phyloP scores from a whole-genome alignment of 805 yeast genomes.

The Yamadazyma takamatsuzukensis region DNA sequence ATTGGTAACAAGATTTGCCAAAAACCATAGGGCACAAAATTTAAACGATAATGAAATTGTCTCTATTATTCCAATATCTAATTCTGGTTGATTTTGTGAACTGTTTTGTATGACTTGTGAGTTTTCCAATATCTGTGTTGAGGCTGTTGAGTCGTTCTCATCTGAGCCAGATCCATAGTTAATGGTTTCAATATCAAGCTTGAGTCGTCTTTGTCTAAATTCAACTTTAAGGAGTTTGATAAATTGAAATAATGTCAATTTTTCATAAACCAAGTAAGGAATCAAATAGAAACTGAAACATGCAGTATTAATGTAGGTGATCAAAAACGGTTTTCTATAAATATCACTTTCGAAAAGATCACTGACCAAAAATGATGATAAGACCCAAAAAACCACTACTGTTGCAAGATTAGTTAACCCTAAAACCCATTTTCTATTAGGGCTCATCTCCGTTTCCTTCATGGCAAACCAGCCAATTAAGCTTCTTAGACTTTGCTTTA shows the following conservation, averaged over 20 bases:
- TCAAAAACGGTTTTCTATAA: slow-evolving; percentile 86
- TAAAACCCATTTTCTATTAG: slow-evolving; percentile 58
- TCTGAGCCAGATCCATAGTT: slow-evolving; percentile 9
- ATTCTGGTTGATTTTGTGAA: slow-evolving; percentile 2
- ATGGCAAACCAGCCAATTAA: slow-evolving; percentile 7
- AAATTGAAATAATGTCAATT: slow-evolving; percentile 20
- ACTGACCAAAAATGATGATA: slow-evolving; percentile 82
- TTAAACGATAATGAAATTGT: slow-evolving; percentile 74
- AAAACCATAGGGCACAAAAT: slow-evolving; percentile 85
- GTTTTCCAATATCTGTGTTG: not conserved
- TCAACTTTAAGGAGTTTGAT: slow-evolving; percentile 19
- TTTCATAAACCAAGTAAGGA: slow-evolving; percentile 45
- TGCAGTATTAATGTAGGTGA: slow-evolving; percentile 88
- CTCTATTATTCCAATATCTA: slow-evolving; percentile 45
- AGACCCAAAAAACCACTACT: slow-evolving; percentile 87
- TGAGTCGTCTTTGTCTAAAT: not conserved
- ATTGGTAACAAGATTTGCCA: slow-evolving; percentile 85
- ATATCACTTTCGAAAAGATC: slow-evolving; percentile 63
- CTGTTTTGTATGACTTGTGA: not conserved
- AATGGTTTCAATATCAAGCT: slow-evolving; percentile 5
- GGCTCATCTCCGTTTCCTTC: slow-evolving; percentile 8
- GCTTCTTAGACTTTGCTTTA: not conserved
- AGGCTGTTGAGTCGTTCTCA: not conserved
- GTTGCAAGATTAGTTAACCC: slow-evolving; percentile 71
- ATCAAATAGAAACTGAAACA: slow-evolving; percentile 75